These are phyloP conservation scores for Candida gorgasii DNA, from an alignment of 805 yeast species.

Conservation along the genomic window DNA sequence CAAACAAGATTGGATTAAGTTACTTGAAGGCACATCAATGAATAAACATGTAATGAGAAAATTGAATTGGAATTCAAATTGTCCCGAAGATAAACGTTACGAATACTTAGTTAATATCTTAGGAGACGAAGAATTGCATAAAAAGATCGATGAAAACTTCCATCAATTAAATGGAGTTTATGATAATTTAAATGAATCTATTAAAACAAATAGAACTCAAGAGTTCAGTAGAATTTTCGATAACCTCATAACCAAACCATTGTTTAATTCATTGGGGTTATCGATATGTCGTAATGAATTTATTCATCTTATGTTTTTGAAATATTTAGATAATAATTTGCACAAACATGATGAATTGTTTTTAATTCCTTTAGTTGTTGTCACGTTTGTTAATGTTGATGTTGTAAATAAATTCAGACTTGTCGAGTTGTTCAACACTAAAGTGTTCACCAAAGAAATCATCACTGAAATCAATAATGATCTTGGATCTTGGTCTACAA, in stretches of 20 bases:
- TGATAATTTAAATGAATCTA: conserved; percentile 26
- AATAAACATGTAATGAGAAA: conserved; percentile 34
- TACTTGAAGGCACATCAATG: conserved; percentile 20
- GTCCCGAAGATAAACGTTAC: conserved; percentile 27
- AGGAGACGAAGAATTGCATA: conserved; percentile 17
- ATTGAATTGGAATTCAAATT: conserved; percentile 39
- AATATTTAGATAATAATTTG: conserved; percentile 38
- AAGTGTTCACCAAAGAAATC: conserved; percentile 30
- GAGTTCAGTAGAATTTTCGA: conserved; percentile 33
- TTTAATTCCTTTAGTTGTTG: conserved; percentile 36
- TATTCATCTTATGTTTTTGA: conserved; percentile 34
- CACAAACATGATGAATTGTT: conserved; percentile 41
- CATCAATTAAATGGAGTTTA: conserved; percentile 22
- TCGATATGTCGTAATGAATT: conserved; percentile 25
- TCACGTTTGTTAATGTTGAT: conserved; percentile 28
- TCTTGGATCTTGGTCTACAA: conserved; percentile 29
- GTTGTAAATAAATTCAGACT: conserved; percentile 29
- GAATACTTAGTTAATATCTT: conserved; percentile 31
- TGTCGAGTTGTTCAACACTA: conserved; percentile 34
- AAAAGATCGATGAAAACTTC: conserved; percentile 21
- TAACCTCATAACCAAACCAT: conserved; percentile 28
- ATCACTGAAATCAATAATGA: conserved; percentile 25
- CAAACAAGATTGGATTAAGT: conserved; percentile 15
- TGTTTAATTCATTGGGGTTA: conserved; percentile 23
- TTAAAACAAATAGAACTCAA: conserved; percentile 30